phyloP scores from a whole-genome alignment of 73 alveolate species.

The Urostyla sp. region DNA sequence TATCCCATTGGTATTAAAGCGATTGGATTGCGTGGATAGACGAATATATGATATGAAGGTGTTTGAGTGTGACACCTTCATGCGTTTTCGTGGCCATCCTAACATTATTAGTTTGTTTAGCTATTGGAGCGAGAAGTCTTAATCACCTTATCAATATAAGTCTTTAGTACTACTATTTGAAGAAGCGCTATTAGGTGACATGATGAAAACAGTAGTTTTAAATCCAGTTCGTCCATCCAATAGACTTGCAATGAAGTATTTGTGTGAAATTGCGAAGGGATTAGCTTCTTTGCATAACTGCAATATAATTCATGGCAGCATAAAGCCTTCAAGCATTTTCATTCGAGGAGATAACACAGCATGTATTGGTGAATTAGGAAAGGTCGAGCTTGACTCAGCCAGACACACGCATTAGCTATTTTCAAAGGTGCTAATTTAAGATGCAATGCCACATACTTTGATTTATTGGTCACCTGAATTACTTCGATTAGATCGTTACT shows the following conservation, averaged over 20 bases:
- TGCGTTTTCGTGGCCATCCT: conserved; percentile 75
- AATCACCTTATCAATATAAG: conserved; percentile 63
- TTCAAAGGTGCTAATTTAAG: conserved; percentile 68
- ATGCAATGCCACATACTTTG: conserved; percentile 75
- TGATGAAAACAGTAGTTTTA: conserved; percentile 68
- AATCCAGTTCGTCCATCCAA: conserved; percentile 65
- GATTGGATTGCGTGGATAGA: conserved; percentile 73
- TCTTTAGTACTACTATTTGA: conserved; percentile 64
- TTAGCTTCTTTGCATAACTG: conserved; percentile 62
- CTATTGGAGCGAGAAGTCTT: conserved; percentile 74
- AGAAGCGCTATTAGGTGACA: conserved; percentile 72
- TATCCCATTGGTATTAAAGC: conserved; percentile 62
- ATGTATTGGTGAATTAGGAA: conserved; percentile 72
- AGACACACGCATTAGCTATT: conserved; percentile 72
- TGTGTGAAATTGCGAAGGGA: conserved; percentile 68
- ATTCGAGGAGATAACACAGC: conserved; percentile 59
- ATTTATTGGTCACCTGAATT: conserved; percentile 80
- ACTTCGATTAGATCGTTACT: conserved; percentile 59
- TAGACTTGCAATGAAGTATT: conserved; percentile 65
- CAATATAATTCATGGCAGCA: conserved; percentile 70
- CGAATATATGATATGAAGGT: conserved; percentile 67
- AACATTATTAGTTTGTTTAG: conserved; percentile 63
- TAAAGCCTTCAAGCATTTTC: conserved; percentile 68
- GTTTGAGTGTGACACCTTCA: conserved; percentile 65
- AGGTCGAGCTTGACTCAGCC: conserved; percentile 76